Percentiles rank a stretch among this genome's conserved stretches.
Conservation (phyloP, 345 rosid genomes). For the Lepidium africanum region DNA sequence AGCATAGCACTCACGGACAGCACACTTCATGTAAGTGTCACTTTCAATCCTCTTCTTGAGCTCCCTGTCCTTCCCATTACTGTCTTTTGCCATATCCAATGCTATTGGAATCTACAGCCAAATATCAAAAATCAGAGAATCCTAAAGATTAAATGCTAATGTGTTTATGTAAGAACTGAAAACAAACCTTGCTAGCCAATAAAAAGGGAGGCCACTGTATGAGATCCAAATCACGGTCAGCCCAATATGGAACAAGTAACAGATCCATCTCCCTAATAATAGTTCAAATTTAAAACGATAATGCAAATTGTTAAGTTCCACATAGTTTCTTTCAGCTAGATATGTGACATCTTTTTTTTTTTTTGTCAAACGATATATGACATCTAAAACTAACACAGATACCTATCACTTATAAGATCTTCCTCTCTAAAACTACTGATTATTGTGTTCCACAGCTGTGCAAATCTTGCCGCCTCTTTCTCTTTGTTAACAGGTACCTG, state of each 20-base stretch:
- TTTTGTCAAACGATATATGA: no score
- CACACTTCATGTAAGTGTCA: constrained; percentile 83
- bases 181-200: constrained; percentile 90
- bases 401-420: constrained; percentile 86
- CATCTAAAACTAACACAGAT: constrained; percentile 8
- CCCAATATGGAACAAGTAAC: constrained; percentile 99
- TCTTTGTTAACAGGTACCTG: constrained; percentile 60
- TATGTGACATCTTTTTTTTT: constrained; percentile 12
- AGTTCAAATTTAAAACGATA: constrained; percentile 1
- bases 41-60: constrained; percentile 70
- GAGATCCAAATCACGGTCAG: constrained; percentile 81
- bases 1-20: constrained; percentile 93
- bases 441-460: constrained; percentile 97
- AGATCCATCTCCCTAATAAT: constrained; percentile 85
- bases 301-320: background rate
- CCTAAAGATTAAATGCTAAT: background rate
- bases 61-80: constrained; percentile 86
- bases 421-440: constrained; percentile 95
- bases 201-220: constrained; percentile 98
- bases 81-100: constrained; percentile 98
- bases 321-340: background rate
- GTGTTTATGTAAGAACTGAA: background rate
- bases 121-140: constrained; percentile 1
- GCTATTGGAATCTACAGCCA: constrained; percentile 84
- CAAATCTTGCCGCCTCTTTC: constrained; percentile 87